phyloP scores from a whole-genome alignment of 768 basidiomycete genomes.

The Kwoniella newhampshirensis region DNA sequence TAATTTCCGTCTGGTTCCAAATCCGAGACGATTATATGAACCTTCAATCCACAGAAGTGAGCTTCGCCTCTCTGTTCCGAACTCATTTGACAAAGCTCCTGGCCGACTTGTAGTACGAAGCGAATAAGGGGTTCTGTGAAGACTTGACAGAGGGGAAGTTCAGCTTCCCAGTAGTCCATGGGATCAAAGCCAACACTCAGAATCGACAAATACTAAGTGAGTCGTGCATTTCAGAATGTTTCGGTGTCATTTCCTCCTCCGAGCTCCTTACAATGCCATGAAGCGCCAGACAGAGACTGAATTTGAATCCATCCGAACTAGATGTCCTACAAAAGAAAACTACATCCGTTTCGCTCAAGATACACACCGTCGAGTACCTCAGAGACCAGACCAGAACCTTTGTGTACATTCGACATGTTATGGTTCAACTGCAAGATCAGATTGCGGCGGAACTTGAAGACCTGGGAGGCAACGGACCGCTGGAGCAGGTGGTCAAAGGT shows the following conservation, averaged over 20 bases:
- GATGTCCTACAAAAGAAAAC: slow-evolving; percentile 89
- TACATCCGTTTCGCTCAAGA: slow-evolving; percentile 73
- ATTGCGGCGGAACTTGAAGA: slow-evolving; percentile 66
- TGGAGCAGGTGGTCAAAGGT: slow-evolving; percentile 51
- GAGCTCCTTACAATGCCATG: too few relatives aligned
- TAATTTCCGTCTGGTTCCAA: slow-evolving; percentile 92
- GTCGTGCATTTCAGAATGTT: slow-evolving; percentile 41
- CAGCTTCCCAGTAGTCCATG: slow-evolving; percentile 91
- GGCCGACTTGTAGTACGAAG: slow-evolving; percentile 63
- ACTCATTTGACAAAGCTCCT: slow-evolving; percentile 3
- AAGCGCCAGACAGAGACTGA: too few relatives aligned
- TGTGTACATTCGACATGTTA: slow-evolving; percentile 74
- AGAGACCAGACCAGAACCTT: slow-evolving; percentile 75
- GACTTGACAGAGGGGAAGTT: slow-evolving; percentile 97
- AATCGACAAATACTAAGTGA: slow-evolving; percentile 81
- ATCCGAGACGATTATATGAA: slow-evolving; percentile 99
- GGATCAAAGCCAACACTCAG: slow-evolving; percentile 71
- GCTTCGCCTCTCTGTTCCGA: slow-evolving; percentile 13
- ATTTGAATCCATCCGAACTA: too few relatives aligned
- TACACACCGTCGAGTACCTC: slow-evolving; percentile 76
- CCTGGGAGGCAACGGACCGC: slow-evolving; percentile 71
- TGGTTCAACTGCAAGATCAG: slow-evolving; percentile 67
- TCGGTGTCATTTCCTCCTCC: slow-evolving; percentile 8
- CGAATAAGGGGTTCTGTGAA: slow-evolving; percentile 74
- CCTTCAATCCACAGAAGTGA: slow-evolving; percentile 77